Base-by-base conservation (phyloP, 441 rosid genomes). In the Eutrema salsugineum region DNA sequence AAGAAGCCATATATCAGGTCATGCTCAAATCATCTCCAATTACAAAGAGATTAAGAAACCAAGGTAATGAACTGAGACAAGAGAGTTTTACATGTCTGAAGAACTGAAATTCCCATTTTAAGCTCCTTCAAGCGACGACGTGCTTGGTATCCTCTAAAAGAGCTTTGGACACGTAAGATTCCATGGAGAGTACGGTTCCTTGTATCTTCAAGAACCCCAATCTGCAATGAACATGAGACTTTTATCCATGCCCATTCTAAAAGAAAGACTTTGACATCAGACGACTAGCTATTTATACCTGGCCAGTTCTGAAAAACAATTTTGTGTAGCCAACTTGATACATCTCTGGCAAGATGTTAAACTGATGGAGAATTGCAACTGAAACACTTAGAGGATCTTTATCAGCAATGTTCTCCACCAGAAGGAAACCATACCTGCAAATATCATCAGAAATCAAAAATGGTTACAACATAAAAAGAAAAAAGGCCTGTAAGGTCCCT, bases 251-350 rank as follows among this genome's bases (percentile, higher is more conserved):
- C 8, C 2, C 15, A 12, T 59, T 70, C 24, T 50, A 42, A 65
- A 65, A 42, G 3, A 43, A 55, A 76, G 49, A 32, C 8, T 28
- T 19, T 54, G 47, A 63, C 67, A 38, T 40, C 43, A 64, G 47
- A 4, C 32, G 8, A 54, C 50, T 60, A 71, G 60, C 60, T 27
- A 73, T 57, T 57, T 69, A 66, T 76, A 95, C 99, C 99, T 93
- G 98, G 46, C 98, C 98, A 10, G 98, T 81, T 56, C 98, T 94
- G 78, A 96, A 91, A 84, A 96, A 96, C 76, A 96, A 74, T 65
- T 96, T 96, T 17, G 97, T 93, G 84, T 91, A 96, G 72, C 99
- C 98, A 79, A 93, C 99, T 90, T 93, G 98, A 81, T 93, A 93
- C 98, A 96, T 93, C 88, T 96, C 99, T 5, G 98, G 98, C 86